These are phyloP conservation scores for Leccinum arenicola DNA, from an alignment of 768 basidiomycete genomes.

Conservation along the genomic window DNA sequence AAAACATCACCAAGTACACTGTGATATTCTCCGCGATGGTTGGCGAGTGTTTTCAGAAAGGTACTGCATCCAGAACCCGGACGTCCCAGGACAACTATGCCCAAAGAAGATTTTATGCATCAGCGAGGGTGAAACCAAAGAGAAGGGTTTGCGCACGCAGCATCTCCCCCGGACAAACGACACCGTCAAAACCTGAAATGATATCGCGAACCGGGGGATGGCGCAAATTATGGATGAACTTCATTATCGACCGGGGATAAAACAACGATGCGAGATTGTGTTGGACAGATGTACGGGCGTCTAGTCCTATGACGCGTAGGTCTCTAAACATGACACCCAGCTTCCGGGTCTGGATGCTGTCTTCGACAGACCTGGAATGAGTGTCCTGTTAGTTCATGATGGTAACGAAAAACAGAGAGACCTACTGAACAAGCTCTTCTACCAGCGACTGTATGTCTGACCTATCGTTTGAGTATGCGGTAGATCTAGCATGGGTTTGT, in stretches of 20 bases:
- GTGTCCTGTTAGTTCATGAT: not conserved
- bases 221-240: conserved; percentile 34
- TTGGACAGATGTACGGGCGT: conserved; percentile 42
- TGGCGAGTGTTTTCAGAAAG: conserved; percentile 48
- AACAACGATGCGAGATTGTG: conserved; percentile 45
- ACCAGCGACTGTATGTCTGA: conserved; percentile 17
- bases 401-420: too few species aligned
- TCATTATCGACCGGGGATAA: conserved; percentile 27
- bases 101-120: not conserved
- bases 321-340: conserved; percentile 52
- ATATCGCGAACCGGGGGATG: conserved; percentile 59
- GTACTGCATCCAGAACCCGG: conserved; percentile 63
- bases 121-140: not conserved
- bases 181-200: conserved; percentile 51
- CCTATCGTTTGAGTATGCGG: not conserved
- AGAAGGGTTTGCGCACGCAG: conserved; percentile 46
- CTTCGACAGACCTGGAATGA: conserved; percentile 30
- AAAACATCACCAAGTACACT: conserved; percentile 40
- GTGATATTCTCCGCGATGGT: conserved; percentile 40
- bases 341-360: conserved; percentile 35
- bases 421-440: not conserved
- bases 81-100: conserved; percentile 74
- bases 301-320: conserved; percentile 51
- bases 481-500: not conserved
- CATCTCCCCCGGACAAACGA: conserved; percentile 73